Percentiles rank a stretch among this genome's conserved stretches.
Conservation (phyloP, 768 basidiomycete species). For the Boletus subparvulus region DNA sequence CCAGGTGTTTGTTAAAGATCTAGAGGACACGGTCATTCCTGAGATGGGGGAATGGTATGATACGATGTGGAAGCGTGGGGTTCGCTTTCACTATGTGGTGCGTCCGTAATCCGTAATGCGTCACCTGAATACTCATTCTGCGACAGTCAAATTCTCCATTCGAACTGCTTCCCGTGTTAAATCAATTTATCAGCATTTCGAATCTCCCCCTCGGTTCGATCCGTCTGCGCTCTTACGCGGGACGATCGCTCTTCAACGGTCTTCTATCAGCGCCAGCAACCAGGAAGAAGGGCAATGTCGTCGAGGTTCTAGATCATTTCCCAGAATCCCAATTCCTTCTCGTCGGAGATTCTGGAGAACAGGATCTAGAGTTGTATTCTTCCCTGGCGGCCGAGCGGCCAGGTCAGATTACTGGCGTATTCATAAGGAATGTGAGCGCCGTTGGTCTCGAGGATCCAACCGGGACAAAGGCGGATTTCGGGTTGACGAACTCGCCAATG, state of each 20-base stretch:
- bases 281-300: conserved; percentile 77
- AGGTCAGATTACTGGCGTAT: conserved; percentile 70
- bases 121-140: conserved; percentile 1
- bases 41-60: conserved; percentile 83
- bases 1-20: conserved; percentile 88
- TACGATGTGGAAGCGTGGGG: conserved; percentile 65
- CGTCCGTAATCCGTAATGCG: conserved; percentile 30
- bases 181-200: conserved; percentile 69
- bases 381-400: conserved; percentile 69
- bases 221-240: conserved; percentile 81
- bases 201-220: conserved; percentile 74
- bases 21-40: conserved; percentile 74
- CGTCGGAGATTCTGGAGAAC: conserved; percentile 92
- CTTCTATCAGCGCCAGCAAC: conserved; percentile 79
- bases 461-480: conserved; percentile 34
- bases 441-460: conserved; percentile 61
- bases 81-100: conserved; percentile 87
- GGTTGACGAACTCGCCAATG: conserved; percentile 2
- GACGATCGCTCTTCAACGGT: conserved; percentile 78
- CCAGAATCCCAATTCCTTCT: conserved; percentile 75
- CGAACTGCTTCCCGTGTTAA: conserved; percentile 76
- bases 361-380: conserved; percentile 90
- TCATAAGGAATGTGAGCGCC: conserved; percentile 72
- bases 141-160: conserved; percentile 83
- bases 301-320: conserved; percentile 77